Evolutionary conservation across 305 asterid species (phyloP).

Genomic region (Fraxinus sp.): DNA sequence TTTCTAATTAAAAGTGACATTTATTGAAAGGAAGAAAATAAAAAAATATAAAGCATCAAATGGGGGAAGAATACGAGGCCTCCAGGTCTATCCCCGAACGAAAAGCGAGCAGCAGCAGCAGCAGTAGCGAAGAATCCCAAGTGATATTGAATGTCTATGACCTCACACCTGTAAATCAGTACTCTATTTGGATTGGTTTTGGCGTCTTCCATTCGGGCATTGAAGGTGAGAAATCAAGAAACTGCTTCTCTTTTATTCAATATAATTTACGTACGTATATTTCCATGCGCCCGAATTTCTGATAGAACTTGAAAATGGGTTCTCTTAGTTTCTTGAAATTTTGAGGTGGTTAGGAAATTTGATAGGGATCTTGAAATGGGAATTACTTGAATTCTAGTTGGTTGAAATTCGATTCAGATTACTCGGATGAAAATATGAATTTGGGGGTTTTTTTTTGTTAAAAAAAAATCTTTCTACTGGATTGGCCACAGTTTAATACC

Average conservation of each 20-base stretch:
- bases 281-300: background rate
- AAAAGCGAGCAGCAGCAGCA: background rate
- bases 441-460: background rate
- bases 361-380: background rate
- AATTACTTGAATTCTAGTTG: constrained; percentile 2
- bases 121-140: constrained; percentile 32
- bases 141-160: constrained; percentile 46
- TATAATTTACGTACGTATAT: background rate
- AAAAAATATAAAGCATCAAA: constrained; percentile 1
- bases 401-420: background rate
- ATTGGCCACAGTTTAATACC: background rate
- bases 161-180: constrained; percentile 36
- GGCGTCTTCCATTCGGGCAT: constrained; percentile 51
- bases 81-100: constrained; percentile 1
- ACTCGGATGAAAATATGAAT: background rate
- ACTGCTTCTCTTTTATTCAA: background rate
- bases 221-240: constrained; percentile 36
- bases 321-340: background rate
- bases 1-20: background rate
- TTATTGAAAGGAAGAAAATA: background rate
- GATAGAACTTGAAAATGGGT: background rate
- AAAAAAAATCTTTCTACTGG: background rate
- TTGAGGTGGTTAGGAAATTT: background rate
- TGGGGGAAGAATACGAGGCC: constrained; percentile 26
- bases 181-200: constrained; percentile 42